A percentile compares a stretch with the other conserved stretches of the same genome.
These are phyloP conservation scores for Bryum argenteum DNA, from an alignment of 225 moss, liverwort and hornwort species.

Conservation along the genomic window DNA sequence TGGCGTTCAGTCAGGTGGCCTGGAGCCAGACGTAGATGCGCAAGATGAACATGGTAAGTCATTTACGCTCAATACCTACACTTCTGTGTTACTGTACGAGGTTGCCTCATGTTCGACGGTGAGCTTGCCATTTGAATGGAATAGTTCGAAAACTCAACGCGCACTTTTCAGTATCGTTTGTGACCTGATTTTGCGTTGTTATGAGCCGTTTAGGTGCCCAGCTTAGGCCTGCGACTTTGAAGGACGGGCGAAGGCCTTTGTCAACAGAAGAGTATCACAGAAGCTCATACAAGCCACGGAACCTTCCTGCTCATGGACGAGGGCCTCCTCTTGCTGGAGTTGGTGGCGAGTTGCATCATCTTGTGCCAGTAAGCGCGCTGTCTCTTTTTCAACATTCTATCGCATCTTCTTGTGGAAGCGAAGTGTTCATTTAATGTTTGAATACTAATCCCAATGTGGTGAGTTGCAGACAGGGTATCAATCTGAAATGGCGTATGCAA, in stretches of 20 bases:
- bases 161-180: neutral
- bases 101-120: neutral
- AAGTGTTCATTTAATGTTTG: constrained; percentile 11
- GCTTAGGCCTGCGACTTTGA: constrained; percentile 80
- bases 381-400: constrained; percentile 7
- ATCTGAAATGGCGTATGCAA: constrained; percentile 63
- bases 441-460: constrained; percentile 19
- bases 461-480: constrained; percentile 61
- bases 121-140: neutral
- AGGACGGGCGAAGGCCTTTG: constrained; percentile 92
- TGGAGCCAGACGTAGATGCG: constrained; percentile 59
- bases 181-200: constrained; percentile 13
- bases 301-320: constrained; percentile 89
- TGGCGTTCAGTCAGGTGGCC: constrained; percentile 55
- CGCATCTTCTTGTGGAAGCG: neutral
- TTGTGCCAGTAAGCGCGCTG: constrained; percentile 76
- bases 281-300: constrained; percentile 89
- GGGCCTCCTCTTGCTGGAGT: constrained; percentile 88
- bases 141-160: neutral
- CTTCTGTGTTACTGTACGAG: neutral
- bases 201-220: constrained; percentile 57
- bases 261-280: constrained; percentile 97
- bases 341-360: constrained; percentile 87
- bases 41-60: constrained; percentile 54
- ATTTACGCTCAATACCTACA: neutral